Evolutionary conservation across 306 rosid genomes (phyloP).

Genomic region (Trifolium dubium): DNA sequence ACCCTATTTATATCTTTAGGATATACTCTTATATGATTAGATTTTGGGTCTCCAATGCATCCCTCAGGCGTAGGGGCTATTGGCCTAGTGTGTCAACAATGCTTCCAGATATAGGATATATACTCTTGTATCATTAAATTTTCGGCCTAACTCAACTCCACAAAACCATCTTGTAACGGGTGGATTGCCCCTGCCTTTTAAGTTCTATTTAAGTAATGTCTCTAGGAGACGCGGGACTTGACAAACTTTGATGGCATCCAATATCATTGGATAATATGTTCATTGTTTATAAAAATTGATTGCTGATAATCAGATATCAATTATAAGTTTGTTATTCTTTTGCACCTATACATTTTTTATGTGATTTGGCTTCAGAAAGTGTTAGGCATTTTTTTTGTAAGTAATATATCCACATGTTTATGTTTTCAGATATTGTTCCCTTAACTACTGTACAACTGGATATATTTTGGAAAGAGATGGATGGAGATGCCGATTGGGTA

Average conservation of each 20-base stretch:
- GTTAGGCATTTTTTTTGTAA: constrained; percentile 22
- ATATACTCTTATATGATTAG: too few relatives aligned
- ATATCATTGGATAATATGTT: constrained; percentile 14
- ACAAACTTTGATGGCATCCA: constrained; percentile 22
- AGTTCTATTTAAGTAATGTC: not conserved
- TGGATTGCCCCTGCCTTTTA: not conserved
- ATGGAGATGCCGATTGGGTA: constrained; percentile 97
- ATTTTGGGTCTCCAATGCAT: not conserved
- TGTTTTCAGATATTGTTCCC: constrained; percentile 78
- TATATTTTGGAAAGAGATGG: constrained; percentile 91
- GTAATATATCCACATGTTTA: constrained; percentile 41
- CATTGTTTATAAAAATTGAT: constrained; percentile 22
- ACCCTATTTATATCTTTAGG: not conserved
- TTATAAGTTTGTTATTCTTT: constrained; percentile 7
- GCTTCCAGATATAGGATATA: not conserved
- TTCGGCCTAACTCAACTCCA: not conserved
- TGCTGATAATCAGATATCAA: constrained; percentile 20
- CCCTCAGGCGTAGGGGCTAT: not conserved
- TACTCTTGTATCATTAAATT: not conserved
- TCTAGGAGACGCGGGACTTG: not conserved
- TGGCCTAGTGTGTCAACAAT: not conserved
- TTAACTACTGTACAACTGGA: constrained; percentile 76
- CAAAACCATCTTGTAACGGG: not conserved
- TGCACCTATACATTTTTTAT: constrained; percentile 3
- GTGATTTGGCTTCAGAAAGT: constrained; percentile 26